phyloP scores from a whole-genome alignment of 2,329 filamentous ascomycete genomes.

The Zopfia rhizophila region DNA sequence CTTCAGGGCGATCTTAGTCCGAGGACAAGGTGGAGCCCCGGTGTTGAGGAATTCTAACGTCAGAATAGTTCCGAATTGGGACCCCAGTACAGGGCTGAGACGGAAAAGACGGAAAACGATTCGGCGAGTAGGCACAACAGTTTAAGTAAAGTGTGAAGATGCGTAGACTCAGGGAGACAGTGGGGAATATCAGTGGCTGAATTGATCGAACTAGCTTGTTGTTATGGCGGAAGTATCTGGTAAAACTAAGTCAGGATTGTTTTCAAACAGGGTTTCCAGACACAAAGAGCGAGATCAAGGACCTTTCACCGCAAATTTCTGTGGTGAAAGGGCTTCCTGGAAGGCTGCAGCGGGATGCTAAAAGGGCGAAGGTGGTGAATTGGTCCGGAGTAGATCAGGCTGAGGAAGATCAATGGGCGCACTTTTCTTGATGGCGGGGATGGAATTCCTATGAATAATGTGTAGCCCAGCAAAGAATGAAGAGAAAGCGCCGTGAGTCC shows the following conservation, averaged over 20 bases:
- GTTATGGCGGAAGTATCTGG: conserved; percentile 22
- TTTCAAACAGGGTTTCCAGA: conserved; percentile 17
- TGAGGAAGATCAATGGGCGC: too few species aligned
- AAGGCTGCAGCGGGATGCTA: conserved; percentile 17
- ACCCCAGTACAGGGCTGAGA: not conserved
- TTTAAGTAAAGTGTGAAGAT: not conserved
- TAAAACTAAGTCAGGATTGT: conserved; percentile 24
- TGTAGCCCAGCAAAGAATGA: too few species aligned
- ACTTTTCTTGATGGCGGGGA: too few species aligned
- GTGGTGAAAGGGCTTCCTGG: conserved; percentile 14
- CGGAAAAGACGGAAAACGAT: not conserved
- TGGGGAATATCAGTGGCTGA: conserved; percentile 11
- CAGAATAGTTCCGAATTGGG: not conserved
- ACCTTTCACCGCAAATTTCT: conserved; percentile 2
- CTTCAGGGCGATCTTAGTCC: not conserved
- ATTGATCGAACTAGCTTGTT: conserved; percentile 19
- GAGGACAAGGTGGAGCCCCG: not conserved
- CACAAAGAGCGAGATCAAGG: conserved; percentile 19
- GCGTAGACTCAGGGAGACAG: conserved; percentile 11
- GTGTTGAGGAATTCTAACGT: not conserved
- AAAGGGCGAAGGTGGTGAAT: conserved; percentile 19
- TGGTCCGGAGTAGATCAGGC: too few species aligned
- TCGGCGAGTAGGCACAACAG: conserved; percentile 2
- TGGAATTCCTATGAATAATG: too few species aligned
- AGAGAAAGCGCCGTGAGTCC: too few species aligned